These are phyloP conservation scores for Penicillium digitatum DNA, from an alignment of 2,329 filamentous ascomycete genomes.

Conservation along the genomic window DNA sequence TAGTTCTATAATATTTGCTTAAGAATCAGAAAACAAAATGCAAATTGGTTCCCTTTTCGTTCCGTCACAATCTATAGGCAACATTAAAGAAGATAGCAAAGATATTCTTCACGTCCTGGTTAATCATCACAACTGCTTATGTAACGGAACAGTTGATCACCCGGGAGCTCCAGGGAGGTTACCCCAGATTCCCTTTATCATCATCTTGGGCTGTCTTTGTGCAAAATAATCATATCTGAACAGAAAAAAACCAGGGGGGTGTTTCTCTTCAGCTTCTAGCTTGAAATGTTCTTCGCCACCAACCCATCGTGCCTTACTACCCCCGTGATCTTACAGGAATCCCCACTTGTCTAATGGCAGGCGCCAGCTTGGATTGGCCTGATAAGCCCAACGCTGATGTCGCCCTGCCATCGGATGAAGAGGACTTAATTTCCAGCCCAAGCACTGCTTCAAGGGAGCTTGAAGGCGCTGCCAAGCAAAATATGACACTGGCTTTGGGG, in stretches of 20 bases:
- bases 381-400: slow-evolving; percentile 24
- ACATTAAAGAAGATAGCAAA: too few species aligned
- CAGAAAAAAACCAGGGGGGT: not conserved
- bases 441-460: slow-evolving; percentile 23
- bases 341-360: slow-evolving; percentile 23
- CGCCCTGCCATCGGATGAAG: slow-evolving; percentile 29
- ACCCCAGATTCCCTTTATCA: slow-evolving; percentile 6
- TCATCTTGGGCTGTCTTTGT: not conserved
- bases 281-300: slow-evolving; percentile 2
- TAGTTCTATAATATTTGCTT: not conserved
- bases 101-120: not conserved
- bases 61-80: not conserved
- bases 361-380: slow-evolving; percentile 23
- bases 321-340: not conserved
- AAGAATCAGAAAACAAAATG: not conserved
- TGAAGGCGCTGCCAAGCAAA: slow-evolving; percentile 7
- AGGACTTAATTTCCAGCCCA: slow-evolving; percentile 28
- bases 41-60: not conserved
- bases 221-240: not conserved
- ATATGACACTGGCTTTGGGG: slow-evolving; percentile 10
- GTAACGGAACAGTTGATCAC: not conserved
- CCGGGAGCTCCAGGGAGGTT: not conserved
- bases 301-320: not conserved
- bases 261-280: not conserved
- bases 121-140: not conserved